phyloP scores from a whole-genome alignment of 2,329 filamentous ascomycete genomes.

The Pyricularia grisea region DNA sequence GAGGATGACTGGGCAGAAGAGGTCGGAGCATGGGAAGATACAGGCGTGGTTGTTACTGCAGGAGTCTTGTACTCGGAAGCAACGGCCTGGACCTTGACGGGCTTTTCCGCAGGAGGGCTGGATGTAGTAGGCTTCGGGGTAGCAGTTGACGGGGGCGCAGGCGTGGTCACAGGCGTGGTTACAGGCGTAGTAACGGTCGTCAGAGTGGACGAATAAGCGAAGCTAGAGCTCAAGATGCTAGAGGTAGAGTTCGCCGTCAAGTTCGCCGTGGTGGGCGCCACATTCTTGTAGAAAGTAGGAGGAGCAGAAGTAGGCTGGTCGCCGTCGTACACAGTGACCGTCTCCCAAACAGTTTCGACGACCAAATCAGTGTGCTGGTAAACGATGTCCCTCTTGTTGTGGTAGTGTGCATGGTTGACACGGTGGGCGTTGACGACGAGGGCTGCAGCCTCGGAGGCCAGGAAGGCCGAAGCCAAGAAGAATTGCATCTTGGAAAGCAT shows the following conservation, averaged over 20 bases:
- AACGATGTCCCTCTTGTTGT: conserved; percentile 23
- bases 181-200: not conserved
- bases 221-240: conserved; percentile 7
- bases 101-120: conserved; percentile 6
- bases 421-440: conserved; percentile 32
- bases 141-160: conserved; percentile 3
- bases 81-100: not conserved
- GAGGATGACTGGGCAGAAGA: conserved; percentile 11
- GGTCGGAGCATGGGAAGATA: not conserved
- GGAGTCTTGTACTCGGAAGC: conserved; percentile 1
- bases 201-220: not conserved
- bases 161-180: too few species aligned
- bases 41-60: not conserved
- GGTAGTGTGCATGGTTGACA: conserved; percentile 25
- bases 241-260: conserved; percentile 9
- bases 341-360: conserved; percentile 28
- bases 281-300: not conserved
- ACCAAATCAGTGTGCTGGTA: conserved; percentile 23
- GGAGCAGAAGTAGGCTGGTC: conserved; percentile 6
- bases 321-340: conserved; percentile 29
- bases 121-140: conserved; percentile 6
- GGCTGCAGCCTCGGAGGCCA: conserved; percentile 28
- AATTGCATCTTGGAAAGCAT: conserved; percentile 14
- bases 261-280: conserved; percentile 7
- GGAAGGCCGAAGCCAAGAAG: conserved; percentile 31